Evolutionary conservation across 2,329 filamentous ascomycete species (phyloP).

Genomic region (Ampelomyces quisqualis): DNA sequence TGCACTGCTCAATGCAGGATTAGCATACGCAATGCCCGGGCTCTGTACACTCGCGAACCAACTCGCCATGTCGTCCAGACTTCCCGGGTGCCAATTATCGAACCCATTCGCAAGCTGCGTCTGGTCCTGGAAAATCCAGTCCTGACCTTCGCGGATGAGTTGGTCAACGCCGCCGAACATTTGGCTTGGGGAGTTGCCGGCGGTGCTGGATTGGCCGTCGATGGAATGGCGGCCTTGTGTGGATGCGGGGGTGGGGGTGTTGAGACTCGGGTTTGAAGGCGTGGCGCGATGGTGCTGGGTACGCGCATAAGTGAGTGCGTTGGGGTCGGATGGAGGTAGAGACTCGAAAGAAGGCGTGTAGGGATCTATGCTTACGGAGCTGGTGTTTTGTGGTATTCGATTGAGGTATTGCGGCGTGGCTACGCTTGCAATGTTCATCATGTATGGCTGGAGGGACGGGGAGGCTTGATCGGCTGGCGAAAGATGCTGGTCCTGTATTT

Average conservation of each 20-base stretch:
- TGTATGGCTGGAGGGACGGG: conserved; percentile 34
- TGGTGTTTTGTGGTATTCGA: conserved; percentile 22
- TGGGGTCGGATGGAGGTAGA: conserved; percentile 35
- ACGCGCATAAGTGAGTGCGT: conserved; percentile 34
- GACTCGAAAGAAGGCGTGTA: conserved; percentile 31
- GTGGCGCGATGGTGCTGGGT: conserved; percentile 31
- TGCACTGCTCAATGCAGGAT: conserved; percentile 3
- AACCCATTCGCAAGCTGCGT: conserved; percentile 61
- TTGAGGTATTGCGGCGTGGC: conserved; percentile 30
- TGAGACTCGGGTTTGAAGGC: conserved; percentile 14
- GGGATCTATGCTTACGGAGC: conserved; percentile 25
- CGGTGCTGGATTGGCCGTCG: conserved; percentile 26
- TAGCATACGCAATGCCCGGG: conserved; percentile 6
- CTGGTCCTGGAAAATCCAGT: conserved; percentile 64
- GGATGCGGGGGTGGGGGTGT: conserved; percentile 24
- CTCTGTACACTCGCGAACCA: conserved; percentile 30
- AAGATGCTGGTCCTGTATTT: conserved; percentile 16
- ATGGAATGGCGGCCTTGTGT: conserved; percentile 29
- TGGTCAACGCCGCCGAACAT: conserved; percentile 63
- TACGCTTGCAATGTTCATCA: conserved; percentile 28
- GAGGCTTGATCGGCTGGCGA: conserved; percentile 26
- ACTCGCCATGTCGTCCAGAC: conserved; percentile 33
- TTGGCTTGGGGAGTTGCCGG: conserved; percentile 49
- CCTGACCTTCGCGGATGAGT: conserved; percentile 62
- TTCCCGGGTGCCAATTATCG: conserved; percentile 57